Conservation (phyloP, 2,329 filamentous ascomycete genomes). For the Sphaerulina vaccinii region DNA sequence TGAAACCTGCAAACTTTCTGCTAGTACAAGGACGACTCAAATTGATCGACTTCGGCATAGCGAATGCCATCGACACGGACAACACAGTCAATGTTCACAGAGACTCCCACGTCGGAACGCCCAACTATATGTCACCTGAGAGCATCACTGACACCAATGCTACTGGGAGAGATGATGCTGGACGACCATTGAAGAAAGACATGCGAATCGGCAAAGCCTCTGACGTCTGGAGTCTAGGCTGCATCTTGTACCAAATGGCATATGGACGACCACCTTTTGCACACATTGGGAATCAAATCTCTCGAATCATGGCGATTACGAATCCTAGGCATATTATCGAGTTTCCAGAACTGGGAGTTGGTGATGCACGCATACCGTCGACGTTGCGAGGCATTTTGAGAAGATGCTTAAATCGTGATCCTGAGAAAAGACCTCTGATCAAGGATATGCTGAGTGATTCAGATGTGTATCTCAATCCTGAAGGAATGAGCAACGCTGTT, state of each 20-base stretch:
- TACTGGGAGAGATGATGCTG: constrained; percentile 42
- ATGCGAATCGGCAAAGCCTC: constrained; percentile 96
- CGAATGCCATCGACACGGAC: constrained; percentile 92
- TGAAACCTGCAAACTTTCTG: constrained; percentile 97
- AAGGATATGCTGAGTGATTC: constrained; percentile 55
- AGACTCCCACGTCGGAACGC: constrained; percentile 90
- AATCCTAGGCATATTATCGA: constrained; percentile 73
- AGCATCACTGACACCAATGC: constrained; percentile 85
- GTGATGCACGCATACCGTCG: constrained; percentile 57
- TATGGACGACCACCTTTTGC: constrained; percentile 96
- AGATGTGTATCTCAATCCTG: constrained; percentile 60
- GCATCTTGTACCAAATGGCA: constrained; percentile 96
- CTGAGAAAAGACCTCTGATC: constrained; percentile 56
- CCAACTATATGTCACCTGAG: constrained; percentile 98
- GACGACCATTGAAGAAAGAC: constrained; percentile 61
- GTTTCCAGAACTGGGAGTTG: constrained; percentile 68
- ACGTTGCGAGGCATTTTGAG: constrained; percentile 57
- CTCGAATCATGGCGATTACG: constrained; percentile 82
- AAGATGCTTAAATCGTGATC: constrained; percentile 59
- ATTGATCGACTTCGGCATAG: constrained; percentile 97
- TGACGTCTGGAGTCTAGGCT: constrained; percentile 94
- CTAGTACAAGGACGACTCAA: constrained; percentile 87
- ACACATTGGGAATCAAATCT: constrained; percentile 83
- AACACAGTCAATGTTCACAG: constrained; percentile 97
- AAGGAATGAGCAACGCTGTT: constrained; percentile 48